phyloP scores from a whole-genome alignment of 768 basidiomycete genomes.

The Sporobolomyces pararoseus region DNA sequence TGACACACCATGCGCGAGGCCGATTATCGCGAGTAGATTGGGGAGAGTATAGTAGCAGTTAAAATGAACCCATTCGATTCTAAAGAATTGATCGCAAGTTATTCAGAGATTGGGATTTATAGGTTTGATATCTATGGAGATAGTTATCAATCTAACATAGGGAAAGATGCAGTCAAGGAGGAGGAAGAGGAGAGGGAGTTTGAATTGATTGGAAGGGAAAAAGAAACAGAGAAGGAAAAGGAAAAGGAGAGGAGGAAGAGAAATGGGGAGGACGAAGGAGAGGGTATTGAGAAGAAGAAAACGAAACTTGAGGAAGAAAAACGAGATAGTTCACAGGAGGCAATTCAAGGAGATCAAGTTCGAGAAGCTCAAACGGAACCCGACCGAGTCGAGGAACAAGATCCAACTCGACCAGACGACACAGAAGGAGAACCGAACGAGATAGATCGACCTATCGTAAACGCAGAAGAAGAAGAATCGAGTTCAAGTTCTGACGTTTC shows the following conservation, averaged over 20 bases:
- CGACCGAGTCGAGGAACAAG: neutral
- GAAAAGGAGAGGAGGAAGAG: neutral
- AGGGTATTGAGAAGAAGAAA: neutral
- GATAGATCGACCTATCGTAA: neutral
- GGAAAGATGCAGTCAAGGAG: neutral
- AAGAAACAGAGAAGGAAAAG: neutral
- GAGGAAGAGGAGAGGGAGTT: neutral
- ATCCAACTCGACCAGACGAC: neutral
- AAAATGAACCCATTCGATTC: conserved; percentile 34
- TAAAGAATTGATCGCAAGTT: conserved; percentile 40
- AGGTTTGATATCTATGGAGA: conserved; percentile 40
- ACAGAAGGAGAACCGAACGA: neutral
- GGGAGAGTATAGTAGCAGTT: conserved; percentile 38
- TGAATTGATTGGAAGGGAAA: no score
- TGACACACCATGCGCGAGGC: no score
- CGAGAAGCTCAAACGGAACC: no score
- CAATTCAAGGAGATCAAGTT: no score
- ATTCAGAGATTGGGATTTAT: conserved; percentile 36
- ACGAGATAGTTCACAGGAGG: no score
- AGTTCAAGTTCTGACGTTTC: neutral
- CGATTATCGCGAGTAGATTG: no score
- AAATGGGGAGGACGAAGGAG: no score
- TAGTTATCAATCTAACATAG: neutral
- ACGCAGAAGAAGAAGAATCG: neutral
- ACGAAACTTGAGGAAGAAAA: neutral